Percentiles rank a stretch among this genome's conserved stretches.
These are phyloP conservation scores for Cucumis cinereus DNA, from an alignment of 306 rosid species.

Conservation along the genomic window DNA sequence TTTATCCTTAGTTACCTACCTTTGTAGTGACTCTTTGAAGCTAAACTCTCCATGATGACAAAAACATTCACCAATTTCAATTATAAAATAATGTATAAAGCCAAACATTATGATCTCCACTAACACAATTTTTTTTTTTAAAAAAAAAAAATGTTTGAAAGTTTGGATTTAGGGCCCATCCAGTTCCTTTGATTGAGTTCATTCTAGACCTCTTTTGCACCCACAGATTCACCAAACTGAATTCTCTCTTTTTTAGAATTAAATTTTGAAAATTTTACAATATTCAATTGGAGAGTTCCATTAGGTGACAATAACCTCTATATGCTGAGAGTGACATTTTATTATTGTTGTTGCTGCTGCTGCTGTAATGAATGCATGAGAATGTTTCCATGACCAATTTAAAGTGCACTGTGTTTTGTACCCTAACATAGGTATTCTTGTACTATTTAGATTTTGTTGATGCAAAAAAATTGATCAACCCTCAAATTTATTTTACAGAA, in stretches of 20 bases:
- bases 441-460: too few species aligned
- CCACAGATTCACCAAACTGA: neutral
- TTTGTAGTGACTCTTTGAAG: neutral
- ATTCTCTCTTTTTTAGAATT: too few species aligned
- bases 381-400: neutral
- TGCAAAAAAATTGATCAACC: too few species aligned
- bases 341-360: too few species aligned
- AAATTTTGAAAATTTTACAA: neutral
- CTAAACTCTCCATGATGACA: neutral
- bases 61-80: constrained; percentile 1
- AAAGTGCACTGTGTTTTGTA: neutral
- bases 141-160: neutral
- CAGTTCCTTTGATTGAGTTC: neutral
- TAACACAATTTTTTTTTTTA: neutral
- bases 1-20: neutral
- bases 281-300: neutral
- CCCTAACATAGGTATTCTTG: neutral
- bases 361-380: neutral
- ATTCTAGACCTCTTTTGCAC: neutral
- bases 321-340: neutral
- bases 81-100: neutral
- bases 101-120: constrained; percentile 7
- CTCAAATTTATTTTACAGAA: too few species aligned
- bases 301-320: neutral
- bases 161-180: neutral